phyloP scores from a whole-genome alignment of 768 basidiomycete species.

The Panus rudis region DNA sequence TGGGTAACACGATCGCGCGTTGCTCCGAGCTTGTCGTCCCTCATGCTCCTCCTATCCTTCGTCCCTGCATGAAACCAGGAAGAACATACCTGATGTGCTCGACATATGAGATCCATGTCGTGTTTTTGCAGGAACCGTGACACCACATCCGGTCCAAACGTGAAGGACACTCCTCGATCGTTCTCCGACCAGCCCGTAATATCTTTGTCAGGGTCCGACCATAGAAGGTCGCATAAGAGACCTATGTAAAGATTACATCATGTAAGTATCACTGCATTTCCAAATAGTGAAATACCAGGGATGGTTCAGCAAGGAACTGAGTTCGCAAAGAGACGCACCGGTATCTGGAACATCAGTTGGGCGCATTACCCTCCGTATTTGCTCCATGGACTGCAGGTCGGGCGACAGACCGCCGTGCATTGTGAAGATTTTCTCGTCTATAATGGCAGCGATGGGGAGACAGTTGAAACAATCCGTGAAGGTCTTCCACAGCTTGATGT shows the following conservation, averaged over 20 bases:
- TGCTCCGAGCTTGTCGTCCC: too few species aligned
- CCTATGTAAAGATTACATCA: constrained; percentile 47
- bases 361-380: constrained; percentile 98
- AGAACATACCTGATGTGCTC: constrained; percentile 85
- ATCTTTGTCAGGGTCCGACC: constrained; percentile 99
- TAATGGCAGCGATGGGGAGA: constrained; percentile 97
- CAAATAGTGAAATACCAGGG: constrained; percentile 4
- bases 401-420: constrained; percentile 99
- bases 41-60: not conserved
- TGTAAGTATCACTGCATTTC: not conserved
- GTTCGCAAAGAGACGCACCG: constrained; percentile 41
- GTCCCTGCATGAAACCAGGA: not conserved
- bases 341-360: constrained; percentile 99
- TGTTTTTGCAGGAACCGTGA: constrained; percentile 98
- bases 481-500: constrained; percentile 99
- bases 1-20: not conserved
- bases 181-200: constrained; percentile 99
- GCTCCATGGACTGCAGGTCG: constrained; percentile 98
- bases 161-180: constrained; percentile 97
- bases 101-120: constrained; percentile 98
- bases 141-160: constrained; percentile 97
- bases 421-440: constrained; percentile 99
- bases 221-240: constrained; percentile 90
- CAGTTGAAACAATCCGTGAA: constrained; percentile 99
- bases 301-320: not conserved